Evolutionary conservation across 257 asterid species (phyloP), one percentile per base, ranked within the genome.

Genomic region (Cinchona pubescens): DNA sequence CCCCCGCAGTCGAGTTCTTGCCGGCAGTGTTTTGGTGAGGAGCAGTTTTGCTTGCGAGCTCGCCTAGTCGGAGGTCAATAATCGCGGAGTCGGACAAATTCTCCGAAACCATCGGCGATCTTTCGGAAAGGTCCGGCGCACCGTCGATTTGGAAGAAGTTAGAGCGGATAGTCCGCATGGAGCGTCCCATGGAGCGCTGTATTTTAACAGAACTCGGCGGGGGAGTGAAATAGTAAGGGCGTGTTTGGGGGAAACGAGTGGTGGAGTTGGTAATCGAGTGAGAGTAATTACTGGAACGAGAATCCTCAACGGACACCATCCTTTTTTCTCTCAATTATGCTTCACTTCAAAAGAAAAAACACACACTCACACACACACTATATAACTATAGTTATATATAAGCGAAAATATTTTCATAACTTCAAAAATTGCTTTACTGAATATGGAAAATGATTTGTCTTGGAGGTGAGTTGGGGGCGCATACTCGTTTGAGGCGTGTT

Each of bases 41-140:
- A 19, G 87, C 72, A 58, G 88, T 76, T 75, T 85, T 86, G 35
- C 16, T 80, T 35, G 96, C 89, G 76, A 91, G 90, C 43, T 93
- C 96, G 0, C 88, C 90, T 37, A 93, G 91, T 0, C 89, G 91
- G 51, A 91, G 81, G 84, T 91, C 97, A 53, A 78, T 65, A 55
- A 91, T 82, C 19, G 84, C 87, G 46, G 98, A 87, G 83, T 91
- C 97, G 23, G 96, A 83, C 46, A 91, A 87, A 72, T 86, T 83
- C 68, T 87, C 91, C 1, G 92, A 84, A 0, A 81, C 75, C 59
- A 78, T 71, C 1, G 79, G 34, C 35, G 90, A 83, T 35, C 42
- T 65, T 11, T 80, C 83, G 69, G 72, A 66, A 4, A 12, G 35
- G 64, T 53, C 73, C 25, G 84, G 78, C n/a, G 71, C 82, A 68